Conservation (phyloP, 1,284 basidiomycete genomes). For the Irpex sp. region DNA sequence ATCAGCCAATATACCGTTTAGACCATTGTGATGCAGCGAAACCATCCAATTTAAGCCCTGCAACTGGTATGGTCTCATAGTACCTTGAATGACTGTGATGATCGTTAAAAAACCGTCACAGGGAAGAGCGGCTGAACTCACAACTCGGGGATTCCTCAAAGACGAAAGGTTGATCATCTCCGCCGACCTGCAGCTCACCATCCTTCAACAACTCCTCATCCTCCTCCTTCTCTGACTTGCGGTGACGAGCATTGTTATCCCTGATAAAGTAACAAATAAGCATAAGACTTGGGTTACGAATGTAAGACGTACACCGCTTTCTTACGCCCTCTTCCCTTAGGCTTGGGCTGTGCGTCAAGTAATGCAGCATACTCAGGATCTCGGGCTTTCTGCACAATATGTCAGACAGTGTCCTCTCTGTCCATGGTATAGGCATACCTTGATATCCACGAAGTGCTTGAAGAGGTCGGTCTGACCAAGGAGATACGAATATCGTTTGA, state of each 20-base stretch:
- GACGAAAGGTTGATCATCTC: conserved; percentile 84
- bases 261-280: conserved; percentile 28
- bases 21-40: conserved; percentile 86
- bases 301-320: conserved; percentile 58
- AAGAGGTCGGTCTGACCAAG: conserved; percentile 95
- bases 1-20: conserved; percentile 92
- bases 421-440: conserved; percentile 45
- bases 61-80: conserved; percentile 93
- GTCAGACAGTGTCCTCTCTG: background rate
- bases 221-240: conserved; percentile 98
- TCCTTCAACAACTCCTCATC: conserved; percentile 94
- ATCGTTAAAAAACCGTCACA: background rate
- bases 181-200: conserved; percentile 74
- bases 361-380: conserved; percentile 94
- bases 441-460: conserved; percentile 94
- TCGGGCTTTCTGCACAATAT: conserved; percentile 63
- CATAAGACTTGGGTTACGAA: background rate
- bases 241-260: conserved; percentile 77
- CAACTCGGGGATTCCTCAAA: conserved; percentile 92
- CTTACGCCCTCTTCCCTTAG: conserved; percentile 78
- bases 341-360: conserved; percentile 81
- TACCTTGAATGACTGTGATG: conserved; percentile 75
- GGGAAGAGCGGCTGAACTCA: conserved; percentile 35
- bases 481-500: conserved; percentile 93
- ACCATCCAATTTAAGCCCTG: conserved; percentile 99